phyloP scores from a whole-genome alignment of 306 rosid genomes.

The Canavalia ensiformis region DNA sequence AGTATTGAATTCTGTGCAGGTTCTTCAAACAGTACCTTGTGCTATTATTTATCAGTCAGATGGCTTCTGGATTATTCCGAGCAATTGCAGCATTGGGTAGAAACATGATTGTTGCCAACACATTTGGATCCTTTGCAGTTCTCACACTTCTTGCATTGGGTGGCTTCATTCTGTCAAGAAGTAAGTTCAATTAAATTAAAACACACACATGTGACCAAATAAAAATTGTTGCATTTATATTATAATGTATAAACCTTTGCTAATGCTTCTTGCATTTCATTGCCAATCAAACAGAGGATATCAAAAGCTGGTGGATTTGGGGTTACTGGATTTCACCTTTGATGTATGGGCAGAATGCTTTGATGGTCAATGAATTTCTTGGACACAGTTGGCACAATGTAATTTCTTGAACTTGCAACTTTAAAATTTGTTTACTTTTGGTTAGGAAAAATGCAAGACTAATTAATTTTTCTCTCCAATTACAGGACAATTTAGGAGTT shows the following conservation, averaged over 20 bases:
- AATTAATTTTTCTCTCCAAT: slow-evolving; percentile 14
- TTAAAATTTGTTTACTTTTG: neutral
- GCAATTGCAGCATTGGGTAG: slow-evolving; percentile 56
- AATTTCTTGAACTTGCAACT: slow-evolving; percentile 42
- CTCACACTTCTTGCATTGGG: slow-evolving; percentile 53
- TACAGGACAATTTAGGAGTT: slow-evolving; percentile 39
- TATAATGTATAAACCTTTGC: neutral
- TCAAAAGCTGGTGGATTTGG: slow-evolving; percentile 70
- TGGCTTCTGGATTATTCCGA: slow-evolving; percentile 66
- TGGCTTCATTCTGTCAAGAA: slow-evolving; percentile 60
- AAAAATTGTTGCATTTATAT: neutral
- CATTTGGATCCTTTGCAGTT: slow-evolving; percentile 60
- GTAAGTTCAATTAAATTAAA: slow-evolving; percentile 39
- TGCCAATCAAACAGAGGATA: slow-evolving; percentile 50
- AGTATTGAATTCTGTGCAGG: slow-evolving; percentile 47
- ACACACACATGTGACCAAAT: neutral
- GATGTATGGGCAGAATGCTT: slow-evolving; percentile 64
- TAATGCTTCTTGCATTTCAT: slow-evolving; percentile 33
- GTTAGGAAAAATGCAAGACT: neutral
- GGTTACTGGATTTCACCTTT: slow-evolving; percentile 72
- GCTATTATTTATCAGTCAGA: slow-evolving; percentile 50
- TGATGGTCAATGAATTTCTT: slow-evolving; percentile 62
- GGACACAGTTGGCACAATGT: slow-evolving; percentile 58
- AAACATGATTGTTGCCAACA: slow-evolving; percentile 61
- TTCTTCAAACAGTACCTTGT: slow-evolving; percentile 58